Conservation (phyloP, 768 basidiomycete genomes). For the Naganishia onofrii region DNA sequence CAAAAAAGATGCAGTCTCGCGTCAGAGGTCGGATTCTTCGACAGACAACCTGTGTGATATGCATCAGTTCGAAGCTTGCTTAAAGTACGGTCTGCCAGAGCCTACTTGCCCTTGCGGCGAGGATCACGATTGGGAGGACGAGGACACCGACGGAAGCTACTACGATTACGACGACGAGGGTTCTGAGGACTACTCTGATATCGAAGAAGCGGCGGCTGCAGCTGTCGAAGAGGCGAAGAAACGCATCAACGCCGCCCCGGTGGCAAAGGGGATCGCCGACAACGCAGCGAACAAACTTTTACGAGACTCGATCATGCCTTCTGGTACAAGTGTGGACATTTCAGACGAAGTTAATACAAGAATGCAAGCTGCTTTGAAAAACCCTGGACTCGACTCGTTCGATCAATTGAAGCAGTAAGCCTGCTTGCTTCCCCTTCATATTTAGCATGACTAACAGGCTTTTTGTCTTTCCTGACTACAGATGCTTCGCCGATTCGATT, state of each 20-base stretch:
- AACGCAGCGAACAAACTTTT: neutral
- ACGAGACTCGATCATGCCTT: neutral
- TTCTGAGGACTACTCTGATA: constrained; percentile 20
- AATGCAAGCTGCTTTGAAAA: constrained; percentile 5
- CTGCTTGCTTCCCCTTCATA: neutral
- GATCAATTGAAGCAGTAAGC: constrained; percentile 21
- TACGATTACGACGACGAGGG: constrained; percentile 11
- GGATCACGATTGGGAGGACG: constrained; percentile 25
- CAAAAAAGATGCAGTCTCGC: neutral
- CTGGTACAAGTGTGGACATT: neutral
- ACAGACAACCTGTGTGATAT: constrained; percentile 16
- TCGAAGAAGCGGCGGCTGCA: constrained; percentile 22
- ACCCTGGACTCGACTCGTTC: constrained; percentile 10
- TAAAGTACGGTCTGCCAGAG: constrained; percentile 25
- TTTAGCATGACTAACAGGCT: neutral
- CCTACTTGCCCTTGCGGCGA: constrained; percentile 22
- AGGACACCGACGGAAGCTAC: constrained; percentile 25
- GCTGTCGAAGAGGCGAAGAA: constrained; percentile 12
- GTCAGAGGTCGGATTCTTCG: constrained; percentile 17
- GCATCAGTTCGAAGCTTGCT: constrained; percentile 26
- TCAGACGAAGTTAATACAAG: constrained; percentile 13
- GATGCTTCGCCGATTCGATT: constrained; percentile 10
- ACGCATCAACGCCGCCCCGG: neutral
- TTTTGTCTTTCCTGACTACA: neutral
- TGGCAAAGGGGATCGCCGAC: neutral